Conservation (phyloP, 441 rosid species). For the Corymbia calophylla region DNA sequence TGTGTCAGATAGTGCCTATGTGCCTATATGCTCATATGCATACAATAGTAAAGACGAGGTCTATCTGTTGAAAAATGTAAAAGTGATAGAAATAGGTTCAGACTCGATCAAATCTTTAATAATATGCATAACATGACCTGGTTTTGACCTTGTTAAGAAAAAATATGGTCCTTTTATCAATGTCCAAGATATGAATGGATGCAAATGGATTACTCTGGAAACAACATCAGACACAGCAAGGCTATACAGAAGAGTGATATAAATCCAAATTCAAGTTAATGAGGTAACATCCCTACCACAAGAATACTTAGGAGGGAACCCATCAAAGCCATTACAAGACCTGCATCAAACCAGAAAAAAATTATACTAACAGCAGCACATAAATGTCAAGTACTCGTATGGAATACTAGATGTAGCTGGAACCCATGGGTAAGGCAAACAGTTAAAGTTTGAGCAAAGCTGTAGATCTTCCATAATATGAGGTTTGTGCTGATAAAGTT, state of each 20-base stretch:
- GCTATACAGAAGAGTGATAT: not conserved
- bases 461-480: not conserved
- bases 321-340: conserved; percentile 79
- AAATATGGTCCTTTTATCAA: not conserved
- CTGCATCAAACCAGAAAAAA: conserved; percentile 18
- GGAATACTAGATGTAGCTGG: not conserved
- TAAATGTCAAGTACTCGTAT: not conserved
- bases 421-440: not conserved
- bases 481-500: not conserved
- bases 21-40: not conserved
- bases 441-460: not conserved
- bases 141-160: not conserved
- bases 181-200: not conserved
- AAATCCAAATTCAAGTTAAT: not conserved
- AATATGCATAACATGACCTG: not conserved
- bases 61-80: not conserved
- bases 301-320: conserved; percentile 76
- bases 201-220: not conserved
- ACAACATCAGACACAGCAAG: not conserved
- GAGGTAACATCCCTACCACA: conserved; percentile 51
- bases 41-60: not conserved
- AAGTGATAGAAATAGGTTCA: not conserved
- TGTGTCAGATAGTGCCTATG: not conserved
- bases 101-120: not conserved
- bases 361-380: not conserved